phyloP scores from a whole-genome alignment of 2,329 filamentous ascomycete genomes.

The Cladosporium sphaerospermum region DNA sequence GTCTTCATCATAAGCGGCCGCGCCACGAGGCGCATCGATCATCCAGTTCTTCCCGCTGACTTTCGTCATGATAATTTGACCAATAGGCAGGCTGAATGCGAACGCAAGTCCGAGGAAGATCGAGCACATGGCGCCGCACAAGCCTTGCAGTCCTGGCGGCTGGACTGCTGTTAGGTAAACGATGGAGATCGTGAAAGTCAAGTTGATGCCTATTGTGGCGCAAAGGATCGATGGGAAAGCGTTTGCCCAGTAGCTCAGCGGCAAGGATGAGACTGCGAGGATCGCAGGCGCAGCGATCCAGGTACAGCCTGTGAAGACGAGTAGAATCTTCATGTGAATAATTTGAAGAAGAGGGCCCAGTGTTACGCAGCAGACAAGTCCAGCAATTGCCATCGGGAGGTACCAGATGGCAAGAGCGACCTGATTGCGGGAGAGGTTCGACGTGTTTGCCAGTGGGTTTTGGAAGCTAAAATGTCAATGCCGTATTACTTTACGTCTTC shows the following conservation, averaged over 20 bases:
- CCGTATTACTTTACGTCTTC: neutral
- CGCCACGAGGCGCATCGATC: neutral
- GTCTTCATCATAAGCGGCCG: neutral
- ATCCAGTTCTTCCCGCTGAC: neutral
- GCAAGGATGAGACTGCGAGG: constrained; percentile 26
- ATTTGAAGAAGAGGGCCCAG: constrained; percentile 25
- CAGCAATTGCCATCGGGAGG: constrained; percentile 30
- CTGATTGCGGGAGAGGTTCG: constrained; percentile 8
- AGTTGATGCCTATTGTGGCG: constrained; percentile 30
- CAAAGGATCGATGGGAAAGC: constrained; percentile 33
- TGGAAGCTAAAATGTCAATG: constrained; percentile 11
- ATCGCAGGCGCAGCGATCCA: constrained; percentile 32
- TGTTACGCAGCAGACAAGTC: constrained; percentile 26
- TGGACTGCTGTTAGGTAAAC: constrained; percentile 28
- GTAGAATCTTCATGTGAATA: constrained; percentile 23
- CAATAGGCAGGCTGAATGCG: constrained; percentile 30
- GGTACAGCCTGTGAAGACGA: constrained; percentile 26
- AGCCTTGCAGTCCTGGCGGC: constrained; percentile 28
- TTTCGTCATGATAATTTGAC: constrained; percentile 22
- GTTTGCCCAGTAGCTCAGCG: constrained; percentile 30
- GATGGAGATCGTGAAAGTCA: constrained; percentile 31
- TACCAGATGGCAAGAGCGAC: constrained; percentile 30
- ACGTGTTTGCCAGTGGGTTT: constrained; percentile 7
- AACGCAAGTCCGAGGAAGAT: constrained; percentile 32
- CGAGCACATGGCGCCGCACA: constrained; percentile 30